phyloP scores from a whole-genome alignment of 768 basidiomycete genomes.

The Rhodotorula toruloides region DNA sequence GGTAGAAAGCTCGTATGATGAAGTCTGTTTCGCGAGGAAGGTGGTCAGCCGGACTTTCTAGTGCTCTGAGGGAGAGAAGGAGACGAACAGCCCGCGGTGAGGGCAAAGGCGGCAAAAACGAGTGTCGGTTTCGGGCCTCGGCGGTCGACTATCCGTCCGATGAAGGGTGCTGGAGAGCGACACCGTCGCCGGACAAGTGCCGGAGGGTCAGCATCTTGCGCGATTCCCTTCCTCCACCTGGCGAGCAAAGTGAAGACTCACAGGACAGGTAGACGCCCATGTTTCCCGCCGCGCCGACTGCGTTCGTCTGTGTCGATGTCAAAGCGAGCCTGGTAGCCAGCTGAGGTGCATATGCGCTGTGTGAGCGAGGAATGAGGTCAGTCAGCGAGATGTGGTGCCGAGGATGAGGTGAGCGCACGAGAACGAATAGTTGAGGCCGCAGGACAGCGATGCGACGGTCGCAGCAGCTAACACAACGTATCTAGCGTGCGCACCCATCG shows the following conservation, averaged over 20 bases:
- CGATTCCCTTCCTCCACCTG: not conserved
- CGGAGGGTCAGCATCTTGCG: no score
- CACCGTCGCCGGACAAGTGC: not conserved
- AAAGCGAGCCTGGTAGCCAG: constrained; percentile 6
- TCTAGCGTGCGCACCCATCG: not conserved
- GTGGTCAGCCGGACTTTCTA: not conserved
- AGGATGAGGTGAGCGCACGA: not conserved
- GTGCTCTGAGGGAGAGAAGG: accelerated
- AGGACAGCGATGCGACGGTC: constrained; percentile 6
- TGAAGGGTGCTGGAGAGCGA: constrained; percentile 10
- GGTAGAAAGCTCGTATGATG: constrained; percentile 18
- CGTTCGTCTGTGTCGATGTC: constrained; percentile 19
- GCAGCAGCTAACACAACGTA: not conserved
- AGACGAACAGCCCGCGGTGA: constrained; percentile 17
- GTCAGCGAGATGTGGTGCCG: no score
- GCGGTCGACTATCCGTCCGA: constrained; percentile 29
- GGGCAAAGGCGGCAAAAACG: constrained; percentile 15
- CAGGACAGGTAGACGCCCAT: constrained; percentile 34
- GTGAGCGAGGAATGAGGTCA: no score
- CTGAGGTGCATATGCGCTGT: constrained; percentile 33
- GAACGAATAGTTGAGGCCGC: constrained; percentile 30
- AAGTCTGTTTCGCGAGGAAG: constrained; percentile 4
- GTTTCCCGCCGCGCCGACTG: constrained; percentile 26
- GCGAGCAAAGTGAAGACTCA: not conserved
- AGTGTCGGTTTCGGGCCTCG: constrained; percentile 15